phyloP scores from a whole-genome alignment of 306 rosid species.

The Vigna unguiculata region DNA sequence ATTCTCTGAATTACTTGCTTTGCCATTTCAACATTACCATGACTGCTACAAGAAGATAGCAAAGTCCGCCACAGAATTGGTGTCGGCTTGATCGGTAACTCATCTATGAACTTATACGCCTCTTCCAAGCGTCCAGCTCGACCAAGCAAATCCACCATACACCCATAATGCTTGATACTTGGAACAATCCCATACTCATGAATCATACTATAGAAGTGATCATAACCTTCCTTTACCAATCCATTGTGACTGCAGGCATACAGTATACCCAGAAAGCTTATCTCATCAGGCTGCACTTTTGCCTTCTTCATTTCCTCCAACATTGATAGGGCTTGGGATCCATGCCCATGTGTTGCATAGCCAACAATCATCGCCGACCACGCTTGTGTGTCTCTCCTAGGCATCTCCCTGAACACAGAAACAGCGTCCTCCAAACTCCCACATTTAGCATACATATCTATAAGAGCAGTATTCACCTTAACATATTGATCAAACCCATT shows the following conservation, averaged over 20 bases:
- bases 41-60: conserved; percentile 75
- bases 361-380: conserved; percentile 88
- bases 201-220: conserved; percentile 68
- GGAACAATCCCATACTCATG: conserved; percentile 66
- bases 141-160: conserved; percentile 89
- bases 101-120: conserved; percentile 75
- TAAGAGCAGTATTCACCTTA: conserved; percentile 83
- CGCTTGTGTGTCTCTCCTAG: conserved; percentile 74
- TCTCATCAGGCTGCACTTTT: conserved; percentile 71
- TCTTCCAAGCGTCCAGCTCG: conserved; percentile 75
- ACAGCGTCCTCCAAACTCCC: conserved; percentile 77
- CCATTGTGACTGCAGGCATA: conserved; percentile 90
- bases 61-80: conserved; percentile 84
- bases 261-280: conserved; percentile 74
- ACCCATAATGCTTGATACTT: conserved; percentile 79
- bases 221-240: conserved; percentile 67
- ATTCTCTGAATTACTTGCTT: conserved; percentile 63
- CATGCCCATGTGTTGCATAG: conserved; percentile 79
- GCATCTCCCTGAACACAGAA: conserved; percentile 67
- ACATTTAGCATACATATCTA: conserved; percentile 87
- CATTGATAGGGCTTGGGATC: conserved; percentile 59
- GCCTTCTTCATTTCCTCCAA: conserved; percentile 75
- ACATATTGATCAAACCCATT: conserved; percentile 68
- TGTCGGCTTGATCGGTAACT: conserved; percentile 65
- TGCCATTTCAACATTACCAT: conserved; percentile 76